Evolutionary conservation across 257 asterid genomes (phyloP).

Genomic region (Ajuga chamaepitys): DNA sequence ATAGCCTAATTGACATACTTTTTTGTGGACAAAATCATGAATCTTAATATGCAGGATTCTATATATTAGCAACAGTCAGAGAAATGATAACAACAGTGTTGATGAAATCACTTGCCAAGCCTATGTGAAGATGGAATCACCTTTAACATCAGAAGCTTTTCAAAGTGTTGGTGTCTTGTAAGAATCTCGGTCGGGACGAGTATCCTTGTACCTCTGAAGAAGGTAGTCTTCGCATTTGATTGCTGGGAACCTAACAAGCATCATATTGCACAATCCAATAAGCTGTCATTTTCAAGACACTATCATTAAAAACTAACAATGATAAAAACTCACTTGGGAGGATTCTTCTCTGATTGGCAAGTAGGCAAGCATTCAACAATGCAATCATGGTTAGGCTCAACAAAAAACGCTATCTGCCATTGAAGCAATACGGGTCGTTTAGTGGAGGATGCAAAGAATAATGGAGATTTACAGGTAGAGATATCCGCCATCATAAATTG

Average conservation of each 20-base stretch:
- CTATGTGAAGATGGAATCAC: no score
- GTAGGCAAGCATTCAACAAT: constrained; percentile 73
- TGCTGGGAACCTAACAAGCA: constrained; percentile 62
- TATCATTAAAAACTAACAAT: no score
- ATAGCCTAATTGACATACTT: no score
- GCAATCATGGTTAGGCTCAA: constrained; percentile 68
- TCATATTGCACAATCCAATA: neutral
- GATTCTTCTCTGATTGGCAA: constrained; percentile 69
- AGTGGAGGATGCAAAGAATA: neutral
- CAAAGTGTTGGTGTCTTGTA: no score
- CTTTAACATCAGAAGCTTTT: no score
- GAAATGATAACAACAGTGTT: no score
- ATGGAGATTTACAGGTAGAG: neutral
- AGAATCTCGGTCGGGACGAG: constrained; percentile 46
- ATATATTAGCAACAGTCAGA: no score
- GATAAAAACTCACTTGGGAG: constrained; percentile 56
- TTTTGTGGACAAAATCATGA: no score
- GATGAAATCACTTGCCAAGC: no score
- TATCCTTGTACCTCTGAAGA: constrained; percentile 55
- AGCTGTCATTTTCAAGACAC: no score
- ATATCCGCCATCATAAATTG: neutral
- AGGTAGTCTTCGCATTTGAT: constrained; percentile 51
- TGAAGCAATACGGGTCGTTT: constrained; percentile 4
- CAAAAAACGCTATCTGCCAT: constrained; percentile 68
- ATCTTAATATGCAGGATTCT: no score